Percentiles rank a stretch among this genome's conserved stretches.
Evolutionary conservation across 495 filamentous ascomycete species (phyloP).

Genomic region (Penicillium alfredii): DNA sequence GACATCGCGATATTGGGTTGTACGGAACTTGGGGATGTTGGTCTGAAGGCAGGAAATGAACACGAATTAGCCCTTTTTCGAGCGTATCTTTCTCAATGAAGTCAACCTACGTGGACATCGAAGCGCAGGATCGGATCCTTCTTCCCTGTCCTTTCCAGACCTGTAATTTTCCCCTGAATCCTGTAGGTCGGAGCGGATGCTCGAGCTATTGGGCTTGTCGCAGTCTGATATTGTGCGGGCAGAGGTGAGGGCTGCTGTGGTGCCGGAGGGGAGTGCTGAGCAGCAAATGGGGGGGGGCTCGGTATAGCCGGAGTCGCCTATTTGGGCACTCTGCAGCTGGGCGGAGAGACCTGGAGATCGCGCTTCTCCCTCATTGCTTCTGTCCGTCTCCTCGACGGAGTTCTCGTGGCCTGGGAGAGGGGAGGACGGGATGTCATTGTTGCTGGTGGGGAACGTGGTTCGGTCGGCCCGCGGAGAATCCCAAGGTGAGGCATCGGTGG

Average conservation of each 20-base stretch:
- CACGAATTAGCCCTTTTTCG: slow-evolving; percentile 5
- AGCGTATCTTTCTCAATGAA: slow-evolving; percentile 1
- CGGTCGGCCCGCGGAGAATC: slow-evolving; percentile 63
- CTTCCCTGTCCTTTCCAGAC: slow-evolving; percentile 82
- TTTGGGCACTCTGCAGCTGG: slow-evolving; percentile 38
- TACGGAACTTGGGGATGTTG: slow-evolving; percentile 94
- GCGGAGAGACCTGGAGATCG: slow-evolving; percentile 40
- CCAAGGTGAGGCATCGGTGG: slow-evolving; percentile 70
- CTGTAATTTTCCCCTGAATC: slow-evolving; percentile 89
- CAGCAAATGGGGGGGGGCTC: slow-evolving; percentile 25
- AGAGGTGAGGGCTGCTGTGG: slow-evolving; percentile 46
- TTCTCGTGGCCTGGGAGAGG: slow-evolving; percentile 40
- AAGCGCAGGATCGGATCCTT: slow-evolving; percentile 95
- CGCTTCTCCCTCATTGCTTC: slow-evolving; percentile 9
- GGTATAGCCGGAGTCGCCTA: slow-evolving; percentile 34
- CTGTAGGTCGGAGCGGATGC: slow-evolving; percentile 63
- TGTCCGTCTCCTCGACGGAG: slow-evolving; percentile 36
- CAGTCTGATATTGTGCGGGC: slow-evolving; percentile 45
- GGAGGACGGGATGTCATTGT: slow-evolving; percentile 51
- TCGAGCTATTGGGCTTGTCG: slow-evolving; percentile 35
- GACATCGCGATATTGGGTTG: slow-evolving; percentile 96
- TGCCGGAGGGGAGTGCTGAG: slow-evolving; percentile 34
- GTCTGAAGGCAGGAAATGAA: slow-evolving; percentile 50
- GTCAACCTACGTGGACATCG: slow-evolving; percentile 79
- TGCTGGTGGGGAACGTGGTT: slow-evolving; percentile 46